Evolutionary conservation across 2,329 filamentous ascomycete genomes (phyloP), one percentile per base, ranked within the genome.

Genomic region (Neopestalotiopsis sp.): DNA sequence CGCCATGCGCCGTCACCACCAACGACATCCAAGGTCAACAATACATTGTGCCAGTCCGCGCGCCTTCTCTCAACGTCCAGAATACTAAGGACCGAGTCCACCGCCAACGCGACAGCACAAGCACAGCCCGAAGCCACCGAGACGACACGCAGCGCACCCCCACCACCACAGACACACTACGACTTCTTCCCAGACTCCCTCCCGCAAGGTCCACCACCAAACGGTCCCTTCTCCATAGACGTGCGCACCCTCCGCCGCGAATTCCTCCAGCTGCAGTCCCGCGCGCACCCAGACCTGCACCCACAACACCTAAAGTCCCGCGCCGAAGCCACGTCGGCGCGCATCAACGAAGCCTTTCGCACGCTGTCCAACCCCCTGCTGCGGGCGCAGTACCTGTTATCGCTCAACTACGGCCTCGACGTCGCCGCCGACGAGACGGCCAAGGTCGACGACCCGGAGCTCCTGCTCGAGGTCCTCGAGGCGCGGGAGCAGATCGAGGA

Each of bases 321-420:
- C 62, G 94, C 94, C 24, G 93, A 97, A 79, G 92, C 90, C 0
- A 84, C 91, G n/a, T 96, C 92, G 10, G 89, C 94, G 7, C 87
- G 89, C 32, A 95, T 98, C 79, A 98, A 98, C 85, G 91, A 94
- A 73, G 96, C 96, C 0, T 98, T 97, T 86, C 91, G 90, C 76
- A 97, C 95, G 2, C 88, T 99, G 0, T 84, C 88, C 64, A 89
- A 91, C 74, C 95, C 96, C 17, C 84, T 99, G 13, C 81, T 89
- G 62, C 89, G 96, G 30, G 95, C 95, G n/a, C 94, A 98, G 79
- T 97, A 98, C 79, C 83, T 98, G 5, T 87, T 98, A 0, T 81
- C 82, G 4, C 82, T 91, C 70, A 87, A 91, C 66, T 87, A 91
- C 56, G 94, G 91, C 0, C 87, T 95, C 24, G 93, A 97, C 76